Percentiles rank a stretch among this genome's conserved stretches.
phyloP scores from a whole-genome alignment of 768 basidiomycete species.

The Asterophora parasitica region DNA sequence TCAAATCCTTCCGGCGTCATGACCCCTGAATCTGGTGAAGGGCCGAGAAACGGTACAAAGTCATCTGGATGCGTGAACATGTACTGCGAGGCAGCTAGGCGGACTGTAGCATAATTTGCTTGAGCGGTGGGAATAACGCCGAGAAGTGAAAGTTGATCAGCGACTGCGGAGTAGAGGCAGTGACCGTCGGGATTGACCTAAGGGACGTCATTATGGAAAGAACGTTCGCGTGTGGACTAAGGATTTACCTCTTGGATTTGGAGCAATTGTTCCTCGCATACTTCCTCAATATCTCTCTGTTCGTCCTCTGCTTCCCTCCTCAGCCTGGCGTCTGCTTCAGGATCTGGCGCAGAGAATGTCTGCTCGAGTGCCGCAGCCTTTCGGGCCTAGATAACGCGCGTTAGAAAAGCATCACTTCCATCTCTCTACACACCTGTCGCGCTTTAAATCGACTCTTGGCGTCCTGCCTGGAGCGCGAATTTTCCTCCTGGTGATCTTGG shows the following conservation, averaged over 20 bases:
- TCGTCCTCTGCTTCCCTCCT: constrained; percentile 67
- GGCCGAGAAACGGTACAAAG: constrained; percentile 90
- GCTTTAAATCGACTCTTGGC: constrained; percentile 64
- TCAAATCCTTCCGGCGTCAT: constrained; percentile 66
- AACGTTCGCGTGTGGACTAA: not conserved
- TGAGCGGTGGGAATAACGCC: constrained; percentile 53
- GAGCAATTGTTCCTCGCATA: constrained; percentile 63
- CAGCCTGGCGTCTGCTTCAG: constrained; percentile 53
- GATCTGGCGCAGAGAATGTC: constrained; percentile 45
- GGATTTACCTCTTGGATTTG: constrained; percentile 57
- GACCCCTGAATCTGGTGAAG: constrained; percentile 57
- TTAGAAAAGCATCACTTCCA: not conserved
- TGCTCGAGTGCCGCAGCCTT: constrained; percentile 65
- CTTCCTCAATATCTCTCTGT: constrained; percentile 54
- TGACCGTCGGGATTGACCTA: constrained; percentile 95
- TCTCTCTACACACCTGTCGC: constrained; percentile 48
- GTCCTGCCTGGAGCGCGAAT: constrained; percentile 42
- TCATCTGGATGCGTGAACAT: constrained; percentile 81
- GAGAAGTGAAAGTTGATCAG: constrained; percentile 82
- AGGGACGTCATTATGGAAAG: not conserved
- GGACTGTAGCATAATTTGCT: constrained; percentile 57
- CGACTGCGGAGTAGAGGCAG: constrained; percentile 91
- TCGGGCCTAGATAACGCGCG: constrained; percentile 45
- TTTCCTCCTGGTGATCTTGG: constrained; percentile 31
- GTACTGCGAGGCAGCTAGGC: constrained; percentile 72